Evolutionary conservation across 345 rosid genomes (phyloP).

Genomic region (Reutealis trisperma): DNA sequence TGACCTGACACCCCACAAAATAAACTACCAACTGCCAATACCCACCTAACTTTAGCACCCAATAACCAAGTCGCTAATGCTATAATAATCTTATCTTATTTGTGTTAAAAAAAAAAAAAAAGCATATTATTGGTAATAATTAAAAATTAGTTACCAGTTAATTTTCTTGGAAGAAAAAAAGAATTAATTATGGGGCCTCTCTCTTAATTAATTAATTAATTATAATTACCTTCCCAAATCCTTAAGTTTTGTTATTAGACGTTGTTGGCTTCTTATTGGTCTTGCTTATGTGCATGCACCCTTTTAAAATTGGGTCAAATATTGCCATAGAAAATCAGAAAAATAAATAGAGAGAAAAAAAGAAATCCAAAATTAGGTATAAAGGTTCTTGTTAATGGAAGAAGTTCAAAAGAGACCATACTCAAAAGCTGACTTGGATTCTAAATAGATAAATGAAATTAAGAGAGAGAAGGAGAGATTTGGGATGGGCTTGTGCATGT

Average conservation of each 20-base stretch:
- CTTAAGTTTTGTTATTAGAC: not conserved
- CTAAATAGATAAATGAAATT: not conserved
- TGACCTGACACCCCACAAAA: conserved; percentile 17
- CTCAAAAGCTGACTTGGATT: conserved; percentile 25
- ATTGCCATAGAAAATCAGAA: not conserved
- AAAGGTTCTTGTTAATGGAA: not conserved
- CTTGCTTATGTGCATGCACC: conserved; percentile 16
- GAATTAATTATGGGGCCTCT: too few species aligned
- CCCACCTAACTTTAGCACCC: conserved; percentile 24
- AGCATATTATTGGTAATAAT: too few species aligned
- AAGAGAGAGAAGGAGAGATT: not conserved
- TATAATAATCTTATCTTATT: not conserved
- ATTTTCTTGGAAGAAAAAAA: too few species aligned
- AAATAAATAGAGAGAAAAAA: not conserved
- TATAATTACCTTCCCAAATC: too few species aligned
- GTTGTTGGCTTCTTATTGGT: not conserved
- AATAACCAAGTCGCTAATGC: not conserved
- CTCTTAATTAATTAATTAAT: too few species aligned
- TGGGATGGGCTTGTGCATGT: conserved; percentile 15
- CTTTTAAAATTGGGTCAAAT: not conserved
- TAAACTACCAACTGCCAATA: conserved; percentile 42
- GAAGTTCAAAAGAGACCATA: conserved; percentile 7
- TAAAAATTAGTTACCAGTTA: too few species aligned
- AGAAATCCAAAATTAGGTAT: conserved; percentile 13
- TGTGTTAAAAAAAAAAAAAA: too few species aligned